A percentile compares a stretch with the other conserved stretches of the same genome.
Conservation (phyloP, 257 asterid species). For the Handroanthus guayacan region DNA sequence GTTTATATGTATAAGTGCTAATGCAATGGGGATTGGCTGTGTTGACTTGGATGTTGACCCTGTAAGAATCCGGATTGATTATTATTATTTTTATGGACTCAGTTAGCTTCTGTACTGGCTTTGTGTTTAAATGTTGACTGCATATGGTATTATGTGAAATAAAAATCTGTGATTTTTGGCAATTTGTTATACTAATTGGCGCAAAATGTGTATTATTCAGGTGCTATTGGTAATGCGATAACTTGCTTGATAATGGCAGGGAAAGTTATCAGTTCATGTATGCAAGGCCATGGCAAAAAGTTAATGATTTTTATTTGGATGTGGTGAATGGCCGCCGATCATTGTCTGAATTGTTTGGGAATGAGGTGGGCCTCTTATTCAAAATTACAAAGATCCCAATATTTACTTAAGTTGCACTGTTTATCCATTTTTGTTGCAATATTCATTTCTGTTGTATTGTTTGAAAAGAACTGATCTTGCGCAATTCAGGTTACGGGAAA, state of each 20-base stretch:
- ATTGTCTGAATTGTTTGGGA: slow-evolving; percentile 58
- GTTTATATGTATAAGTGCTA: background rate
- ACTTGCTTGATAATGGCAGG: slow-evolving; percentile 52
- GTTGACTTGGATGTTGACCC: background rate
- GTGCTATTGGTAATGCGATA: slow-evolving; percentile 6
- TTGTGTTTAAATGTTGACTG: background rate
- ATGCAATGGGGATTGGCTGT: background rate
- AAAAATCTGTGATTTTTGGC: background rate
- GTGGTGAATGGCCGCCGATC: slow-evolving; percentile 69
- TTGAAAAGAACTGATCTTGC: background rate
- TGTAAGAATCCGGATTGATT: background rate
- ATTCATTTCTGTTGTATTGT: slow-evolving; percentile 9
- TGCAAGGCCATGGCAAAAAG: slow-evolving; percentile 75
- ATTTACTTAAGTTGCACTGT: background rate
- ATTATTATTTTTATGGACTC: background rate
- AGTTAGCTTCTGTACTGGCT: slow-evolving; percentile 8
- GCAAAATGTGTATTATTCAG: slow-evolving; percentile 1
- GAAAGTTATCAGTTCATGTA: slow-evolving; percentile 89
- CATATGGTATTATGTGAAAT: slow-evolving; percentile 3
- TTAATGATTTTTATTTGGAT: slow-evolving; percentile 69
- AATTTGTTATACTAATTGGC: background rate
- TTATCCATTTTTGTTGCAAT: slow-evolving; percentile 16
- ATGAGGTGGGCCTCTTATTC: slow-evolving; percentile 58
- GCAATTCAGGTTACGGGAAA: background rate
- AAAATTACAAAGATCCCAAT: background rate